These are phyloP conservation scores for Sporisorium sorghi DNA, from an alignment of 1,284 basidiomycete genomes.

Conservation along the genomic window DNA sequence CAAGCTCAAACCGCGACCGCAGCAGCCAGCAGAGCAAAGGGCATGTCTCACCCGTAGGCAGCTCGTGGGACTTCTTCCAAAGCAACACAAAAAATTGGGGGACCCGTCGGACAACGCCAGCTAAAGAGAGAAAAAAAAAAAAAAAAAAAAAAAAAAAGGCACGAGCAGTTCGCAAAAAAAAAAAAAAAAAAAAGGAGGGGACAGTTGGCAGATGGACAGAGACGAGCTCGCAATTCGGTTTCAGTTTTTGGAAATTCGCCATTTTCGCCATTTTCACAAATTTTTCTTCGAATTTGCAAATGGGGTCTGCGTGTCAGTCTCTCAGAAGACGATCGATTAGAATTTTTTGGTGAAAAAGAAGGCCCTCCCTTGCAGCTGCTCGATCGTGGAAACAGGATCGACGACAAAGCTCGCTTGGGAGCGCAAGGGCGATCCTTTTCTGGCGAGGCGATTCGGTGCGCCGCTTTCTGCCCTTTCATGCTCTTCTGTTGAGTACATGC, in stretches of 20 bases:
- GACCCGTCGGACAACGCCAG: not conserved
- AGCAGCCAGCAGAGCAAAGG: not conserved
- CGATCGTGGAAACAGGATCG: conserved; percentile 1
- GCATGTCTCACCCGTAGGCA: conserved; percentile 4
- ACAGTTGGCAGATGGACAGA: conserved; percentile 2
- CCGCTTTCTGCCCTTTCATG: not conserved
- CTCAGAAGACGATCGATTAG: not conserved
- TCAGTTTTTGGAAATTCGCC: conserved; percentile 1
- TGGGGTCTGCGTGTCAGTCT: not conserved
- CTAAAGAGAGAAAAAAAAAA: no score
- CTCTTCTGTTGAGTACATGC: not conserved
- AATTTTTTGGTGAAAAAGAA: not conserved
- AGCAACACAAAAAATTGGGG: conserved; percentile 8
- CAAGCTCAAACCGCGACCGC: not conserved
- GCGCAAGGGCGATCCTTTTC: not conserved
- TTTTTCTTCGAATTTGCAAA: not conserved
- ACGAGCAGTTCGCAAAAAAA: conserved; percentile 1
- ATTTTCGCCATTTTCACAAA: conserved; percentile 4
- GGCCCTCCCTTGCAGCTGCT: not conserved
- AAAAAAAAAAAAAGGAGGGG: conserved; percentile 10
- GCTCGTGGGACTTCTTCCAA: conserved; percentile 10
- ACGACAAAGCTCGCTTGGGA: not conserved
- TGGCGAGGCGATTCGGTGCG: not conserved
- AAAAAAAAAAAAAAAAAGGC: conserved; percentile 1
- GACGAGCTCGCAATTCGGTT: not conserved